Evolutionary conservation across 2,329 filamentous ascomycete genomes (phyloP), one percentile per base, ranked within the genome.

Genomic region (Metarhizium anisopliae): DNA sequence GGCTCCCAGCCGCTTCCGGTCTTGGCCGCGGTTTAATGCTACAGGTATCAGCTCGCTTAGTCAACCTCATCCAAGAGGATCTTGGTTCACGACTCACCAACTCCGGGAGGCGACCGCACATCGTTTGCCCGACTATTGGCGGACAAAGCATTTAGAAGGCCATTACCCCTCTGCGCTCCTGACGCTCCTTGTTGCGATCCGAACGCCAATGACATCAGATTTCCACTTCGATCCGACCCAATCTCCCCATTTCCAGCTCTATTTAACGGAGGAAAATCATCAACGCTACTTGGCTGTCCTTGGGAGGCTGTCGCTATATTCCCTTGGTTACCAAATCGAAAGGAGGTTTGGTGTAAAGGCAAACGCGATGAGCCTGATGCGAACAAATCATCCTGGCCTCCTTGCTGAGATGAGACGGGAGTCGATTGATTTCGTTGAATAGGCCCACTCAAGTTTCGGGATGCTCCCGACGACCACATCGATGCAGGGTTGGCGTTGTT

Each of bases 251-350:
- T 82, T 38, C 72, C 74, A 47, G 78, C 77, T 58, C 81, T 73
- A 60, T 80, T 84, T 55, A 86, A 67, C 18, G 83, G 83, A 6
- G 83, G 83, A 55, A 86, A 86, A 18, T 85, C 83, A 52, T 86
- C 83, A 47, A 76, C 75, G 55, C 71, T 76, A 54, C 67, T 77
- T 3, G 74, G 66, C 54, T 77, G 79, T 50, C 71, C 66, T 61
- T 81, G 79, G 6, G 76, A 67, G 52, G 78, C 66, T 59, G 75
- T 73, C 16, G 70, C 63, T 29, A 67, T 53, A 53, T 65, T 74
- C 47, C 65, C 70, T 61, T 80, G 79, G 61, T 68, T 77, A 47
- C 79, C 77, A 59, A 82, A 83, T 20, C 79, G 75, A 62, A 82
- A 83, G 11, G 76, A 73, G 32, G 72, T 74, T 62, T 81, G 77